phyloP scores from a whole-genome alignment of 805 yeast genomes.

The Ogataea nonfermentans region DNA sequence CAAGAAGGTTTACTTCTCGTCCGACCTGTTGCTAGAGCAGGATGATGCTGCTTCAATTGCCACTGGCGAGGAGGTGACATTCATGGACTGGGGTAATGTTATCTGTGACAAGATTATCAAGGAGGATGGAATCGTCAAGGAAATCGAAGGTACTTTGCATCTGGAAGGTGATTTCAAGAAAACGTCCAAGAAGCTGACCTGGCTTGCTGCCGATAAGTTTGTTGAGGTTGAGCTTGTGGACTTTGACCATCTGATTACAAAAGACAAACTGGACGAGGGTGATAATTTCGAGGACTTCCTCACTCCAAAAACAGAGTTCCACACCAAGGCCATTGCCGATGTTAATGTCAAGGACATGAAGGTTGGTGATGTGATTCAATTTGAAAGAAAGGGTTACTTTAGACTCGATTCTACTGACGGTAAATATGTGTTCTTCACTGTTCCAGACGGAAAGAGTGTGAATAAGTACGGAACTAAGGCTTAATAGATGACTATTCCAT shows the following conservation, averaged over 20 bases:
- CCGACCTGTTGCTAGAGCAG: conserved; percentile 74
- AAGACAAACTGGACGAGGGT: conserved; percentile 92
- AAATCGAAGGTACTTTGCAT: conserved; percentile 75
- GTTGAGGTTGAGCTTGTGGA: conserved; percentile 78
- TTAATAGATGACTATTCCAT: conserved; percentile 10
- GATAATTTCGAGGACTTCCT: conserved; percentile 91
- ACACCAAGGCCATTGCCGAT: conserved; percentile 74
- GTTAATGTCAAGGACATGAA: conserved; percentile 71
- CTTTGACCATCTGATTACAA: conserved; percentile 91
- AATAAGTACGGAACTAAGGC: conserved; percentile 70
- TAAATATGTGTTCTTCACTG: conserved; percentile 78
- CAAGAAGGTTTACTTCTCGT: conserved; percentile 69
- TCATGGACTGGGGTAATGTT: conserved; percentile 99
- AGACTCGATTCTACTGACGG: conserved; percentile 70
- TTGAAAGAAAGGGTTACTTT: conserved; percentile 96
- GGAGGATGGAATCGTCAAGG: conserved; percentile 48
- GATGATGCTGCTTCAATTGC: conserved; percentile 68
- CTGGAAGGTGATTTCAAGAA: conserved; percentile 96
- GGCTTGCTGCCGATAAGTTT: conserved; percentile 83
- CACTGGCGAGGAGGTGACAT: conserved; percentile 90
- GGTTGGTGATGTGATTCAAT: conserved; percentile 86
- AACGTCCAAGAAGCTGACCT: conserved; percentile 90
- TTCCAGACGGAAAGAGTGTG: conserved; percentile 91
- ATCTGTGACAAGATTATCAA: conserved; percentile 69
- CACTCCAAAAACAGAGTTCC: conserved; percentile 85